These are phyloP conservation scores for Calonectria honghensis DNA, from an alignment of 2,329 filamentous ascomycete species.

Conservation along the genomic window DNA sequence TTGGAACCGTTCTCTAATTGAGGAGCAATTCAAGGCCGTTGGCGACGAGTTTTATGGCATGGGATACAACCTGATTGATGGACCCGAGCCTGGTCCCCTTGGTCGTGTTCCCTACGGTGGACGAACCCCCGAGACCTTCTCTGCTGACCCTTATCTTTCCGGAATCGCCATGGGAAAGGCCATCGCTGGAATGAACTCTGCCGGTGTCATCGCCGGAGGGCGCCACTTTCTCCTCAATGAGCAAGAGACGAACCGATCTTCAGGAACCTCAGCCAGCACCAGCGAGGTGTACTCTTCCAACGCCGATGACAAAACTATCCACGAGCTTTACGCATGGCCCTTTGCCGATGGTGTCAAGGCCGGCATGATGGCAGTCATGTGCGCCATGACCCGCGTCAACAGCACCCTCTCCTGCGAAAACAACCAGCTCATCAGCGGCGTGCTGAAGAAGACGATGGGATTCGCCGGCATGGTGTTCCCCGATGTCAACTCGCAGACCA, in stretches of 20 bases:
- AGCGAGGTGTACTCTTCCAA: slow-evolving; percentile 26
- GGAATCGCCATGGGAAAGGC: slow-evolving; percentile 85
- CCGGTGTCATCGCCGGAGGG: slow-evolving; percentile 56
- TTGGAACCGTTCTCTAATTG: slow-evolving; percentile 22
- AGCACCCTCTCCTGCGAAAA: slow-evolving; percentile 18
- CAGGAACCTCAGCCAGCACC: slow-evolving; percentile 18
- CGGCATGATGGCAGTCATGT: slow-evolving; percentile 25
- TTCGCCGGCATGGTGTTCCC: slow-evolving; percentile 82
- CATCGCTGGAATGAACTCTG: slow-evolving; percentile 78
- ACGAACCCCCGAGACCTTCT: slow-evolving; percentile 93
- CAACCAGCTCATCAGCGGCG: slow-evolving; percentile 75
- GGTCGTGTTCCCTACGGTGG: slow-evolving; percentile 71
- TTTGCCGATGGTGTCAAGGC: slow-evolving; percentile 28
- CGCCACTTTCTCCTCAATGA: slow-evolving; percentile 21
- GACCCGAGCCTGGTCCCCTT: slow-evolving; percentile 21
- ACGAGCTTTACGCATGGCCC: slow-evolving; percentile 22
- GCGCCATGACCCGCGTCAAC: slow-evolving; percentile 17
- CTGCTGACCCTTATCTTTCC: slow-evolving; percentile 88
- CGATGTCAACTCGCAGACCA: slow-evolving; percentile 61
- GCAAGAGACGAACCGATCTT: slow-evolving; percentile 23
- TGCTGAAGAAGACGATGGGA: slow-evolving; percentile 82
- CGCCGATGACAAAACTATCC: slow-evolving; percentile 16
- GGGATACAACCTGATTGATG: slow-evolving; percentile 32
- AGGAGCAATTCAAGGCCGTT: slow-evolving; percentile 26
- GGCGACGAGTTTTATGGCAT: slow-evolving; percentile 29